phyloP scores from a whole-genome alignment of 1,139 yeast species.

The Kurtzmaniella natalensis region DNA sequence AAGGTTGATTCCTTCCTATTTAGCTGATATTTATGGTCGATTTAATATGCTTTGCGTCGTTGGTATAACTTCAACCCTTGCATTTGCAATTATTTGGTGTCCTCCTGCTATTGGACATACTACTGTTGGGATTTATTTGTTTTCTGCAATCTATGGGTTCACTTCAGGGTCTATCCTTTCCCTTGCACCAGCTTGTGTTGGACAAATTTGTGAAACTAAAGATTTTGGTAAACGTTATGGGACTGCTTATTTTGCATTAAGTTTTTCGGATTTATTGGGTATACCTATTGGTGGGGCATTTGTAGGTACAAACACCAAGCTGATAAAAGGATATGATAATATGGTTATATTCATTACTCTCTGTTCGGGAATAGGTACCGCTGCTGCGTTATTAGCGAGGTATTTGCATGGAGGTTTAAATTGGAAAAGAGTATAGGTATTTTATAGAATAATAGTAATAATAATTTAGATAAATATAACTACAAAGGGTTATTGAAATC shows the following conservation, averaged over 20 bases:
- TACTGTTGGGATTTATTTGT: slow-evolving; percentile 20
- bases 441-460: background rate
- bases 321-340: slow-evolving; percentile 18
- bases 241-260: slow-evolving; percentile 29
- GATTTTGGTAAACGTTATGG: slow-evolving; percentile 30
- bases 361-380: slow-evolving; percentile 21
- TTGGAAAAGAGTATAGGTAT: slow-evolving; percentile 7
- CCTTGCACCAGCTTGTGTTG: slow-evolving; percentile 27
- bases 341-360: slow-evolving; percentile 26
- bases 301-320: slow-evolving; percentile 15
- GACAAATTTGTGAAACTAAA: slow-evolving; percentile 23
- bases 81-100: slow-evolving; percentile 24
- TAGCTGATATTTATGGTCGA: slow-evolving; percentile 30
- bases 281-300: slow-evolving; percentile 37
- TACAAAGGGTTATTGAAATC: too few relatives aligned
- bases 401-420: slow-evolving; percentile 23
- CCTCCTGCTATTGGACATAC: slow-evolving; percentile 24
- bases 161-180: slow-evolving; percentile 29
- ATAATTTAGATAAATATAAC: slow-evolving; percentile 2
- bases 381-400: slow-evolving; percentile 22
- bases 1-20: slow-evolving; percentile 22
- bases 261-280: slow-evolving; percentile 31
- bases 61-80: slow-evolving; percentile 16
- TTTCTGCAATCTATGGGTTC: slow-evolving; percentile 26
- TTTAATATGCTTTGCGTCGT: slow-evolving; percentile 24